Percentiles rank a stretch among this genome's conserved stretches.
These are phyloP conservation scores for Apiotrichum porosum DNA, from an alignment of 1,284 basidiomycete species.

Conservation along the genomic window DNA sequence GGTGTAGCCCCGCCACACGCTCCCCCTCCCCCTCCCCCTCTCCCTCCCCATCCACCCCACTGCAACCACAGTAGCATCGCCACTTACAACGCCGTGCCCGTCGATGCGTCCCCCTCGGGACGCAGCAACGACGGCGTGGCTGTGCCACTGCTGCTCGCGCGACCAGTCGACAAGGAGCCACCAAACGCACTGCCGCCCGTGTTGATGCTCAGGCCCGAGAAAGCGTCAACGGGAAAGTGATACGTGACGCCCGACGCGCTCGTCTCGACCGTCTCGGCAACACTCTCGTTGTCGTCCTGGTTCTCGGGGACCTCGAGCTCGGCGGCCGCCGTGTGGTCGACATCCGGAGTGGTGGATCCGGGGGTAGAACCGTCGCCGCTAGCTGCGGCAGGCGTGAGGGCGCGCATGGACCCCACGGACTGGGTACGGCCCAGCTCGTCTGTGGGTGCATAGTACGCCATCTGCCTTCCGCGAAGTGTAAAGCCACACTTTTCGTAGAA, in stretches of 20 bases:
- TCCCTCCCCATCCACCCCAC: too few relatives aligned
- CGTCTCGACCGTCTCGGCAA: slow-evolving; percentile 8
- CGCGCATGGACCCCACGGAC: not conserved
- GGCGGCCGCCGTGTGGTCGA: not conserved
- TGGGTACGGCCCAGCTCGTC: not conserved
- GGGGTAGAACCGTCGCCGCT: not conserved
- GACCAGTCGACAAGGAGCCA: not conserved
- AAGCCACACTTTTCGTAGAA: slow-evolving; percentile 94
- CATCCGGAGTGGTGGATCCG: not conserved
- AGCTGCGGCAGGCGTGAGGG: not conserved
- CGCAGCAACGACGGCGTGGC: not conserved
- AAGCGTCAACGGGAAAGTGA: slow-evolving; percentile 17
- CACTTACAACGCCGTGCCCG: too few relatives aligned
- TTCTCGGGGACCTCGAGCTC: not conserved
- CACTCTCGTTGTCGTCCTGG: slow-evolving; percentile 1
- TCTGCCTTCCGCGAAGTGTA: slow-evolving; percentile 22
- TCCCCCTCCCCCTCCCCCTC: too few relatives aligned
- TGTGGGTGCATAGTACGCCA: slow-evolving; percentile 30
- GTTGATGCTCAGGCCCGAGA: too few relatives aligned
- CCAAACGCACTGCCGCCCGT: too few relatives aligned
- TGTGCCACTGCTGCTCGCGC: not conserved
- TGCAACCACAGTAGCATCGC: too few relatives aligned
- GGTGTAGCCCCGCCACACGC: too few relatives aligned
- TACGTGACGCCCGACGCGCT: slow-evolving; percentile 24
- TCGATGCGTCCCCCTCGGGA: too few relatives aligned